phyloP scores from a whole-genome alignment of 1,284 basidiomycete genomes.

The Ganoderma lucidum region DNA sequence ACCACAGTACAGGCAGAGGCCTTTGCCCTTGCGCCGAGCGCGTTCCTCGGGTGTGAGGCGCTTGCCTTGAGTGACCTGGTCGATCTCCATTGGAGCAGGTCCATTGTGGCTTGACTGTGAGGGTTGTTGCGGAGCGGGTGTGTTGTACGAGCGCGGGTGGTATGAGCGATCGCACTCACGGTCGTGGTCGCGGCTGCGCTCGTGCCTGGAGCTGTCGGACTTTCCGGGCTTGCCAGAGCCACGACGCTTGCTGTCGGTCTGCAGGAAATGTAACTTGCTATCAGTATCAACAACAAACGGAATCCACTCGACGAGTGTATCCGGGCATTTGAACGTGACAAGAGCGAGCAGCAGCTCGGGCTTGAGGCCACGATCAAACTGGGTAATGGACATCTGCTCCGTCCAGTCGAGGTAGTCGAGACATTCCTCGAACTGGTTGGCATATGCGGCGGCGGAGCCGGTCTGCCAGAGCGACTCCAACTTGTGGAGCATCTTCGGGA shows the following conservation, averaged over 20 bases:
- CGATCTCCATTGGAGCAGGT: background rate
- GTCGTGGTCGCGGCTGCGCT: too few relatives aligned
- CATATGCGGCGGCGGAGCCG: background rate
- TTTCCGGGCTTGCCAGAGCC: too few relatives aligned
- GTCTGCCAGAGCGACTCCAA: background rate
- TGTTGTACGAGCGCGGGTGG: background rate
- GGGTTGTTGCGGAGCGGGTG: too few relatives aligned
- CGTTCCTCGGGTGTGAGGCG: background rate
- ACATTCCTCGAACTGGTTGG: background rate
- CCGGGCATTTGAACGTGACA: too few relatives aligned
- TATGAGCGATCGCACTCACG: too few relatives aligned
- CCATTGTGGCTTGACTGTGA: background rate
- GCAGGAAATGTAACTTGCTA: conserved; percentile 16
- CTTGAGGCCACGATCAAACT: background rate
- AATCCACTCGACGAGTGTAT: background rate
- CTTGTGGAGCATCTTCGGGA: background rate
- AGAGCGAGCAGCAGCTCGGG: background rate
- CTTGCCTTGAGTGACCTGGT: background rate
- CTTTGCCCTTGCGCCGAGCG: background rate
- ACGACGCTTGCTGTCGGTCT: background rate
- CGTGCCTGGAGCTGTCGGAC: background rate
- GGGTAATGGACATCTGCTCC: background rate
- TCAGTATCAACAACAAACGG: conserved; percentile 17
- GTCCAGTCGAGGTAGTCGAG: background rate
- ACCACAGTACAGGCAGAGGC: background rate